phyloP scores from a whole-genome alignment of 2,329 filamentous ascomycete species.

The Diaporthe eres region DNA sequence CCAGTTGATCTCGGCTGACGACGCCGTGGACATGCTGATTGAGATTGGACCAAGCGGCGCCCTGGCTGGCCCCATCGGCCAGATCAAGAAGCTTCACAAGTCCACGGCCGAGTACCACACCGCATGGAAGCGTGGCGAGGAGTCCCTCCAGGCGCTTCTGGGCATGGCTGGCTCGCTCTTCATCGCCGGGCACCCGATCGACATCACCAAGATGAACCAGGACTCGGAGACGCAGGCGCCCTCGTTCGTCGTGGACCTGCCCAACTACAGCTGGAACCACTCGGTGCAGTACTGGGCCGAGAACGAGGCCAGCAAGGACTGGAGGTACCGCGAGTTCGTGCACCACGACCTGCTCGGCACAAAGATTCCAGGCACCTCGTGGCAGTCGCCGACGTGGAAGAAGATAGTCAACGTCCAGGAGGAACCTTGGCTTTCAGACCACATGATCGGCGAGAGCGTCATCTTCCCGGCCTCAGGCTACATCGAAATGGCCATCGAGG shows the following conservation, averaged over 20 bases:
- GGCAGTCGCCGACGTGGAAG: conserved; percentile 40
- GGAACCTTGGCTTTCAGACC: conserved; percentile 54
- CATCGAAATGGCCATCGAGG: conserved; percentile 43
- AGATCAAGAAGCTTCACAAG: conserved; percentile 47
- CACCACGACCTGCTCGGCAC: conserved; percentile 46
- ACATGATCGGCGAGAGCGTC: conserved; percentile 51
- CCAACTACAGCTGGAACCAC: conserved; percentile 40
- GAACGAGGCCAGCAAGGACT: conserved; percentile 48
- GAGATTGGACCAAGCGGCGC: conserved; percentile 57
- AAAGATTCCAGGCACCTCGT: conserved; percentile 33
- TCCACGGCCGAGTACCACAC: conserved; percentile 20
- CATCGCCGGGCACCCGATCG: not conserved
- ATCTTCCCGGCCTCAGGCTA: conserved; percentile 42
- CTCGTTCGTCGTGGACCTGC: conserved; percentile 47
- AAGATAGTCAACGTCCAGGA: conserved; percentile 39
- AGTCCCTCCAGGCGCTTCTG: conserved; percentile 23
- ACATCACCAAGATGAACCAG: not conserved
- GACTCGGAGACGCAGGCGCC: too few species aligned
- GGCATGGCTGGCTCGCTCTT: conserved; percentile 21
- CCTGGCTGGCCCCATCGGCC: conserved; percentile 55
- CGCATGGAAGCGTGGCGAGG: conserved; percentile 24
- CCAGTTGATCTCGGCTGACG: not conserved
- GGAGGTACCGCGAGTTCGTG: conserved; percentile 46
- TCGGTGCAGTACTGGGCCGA: conserved; percentile 47
- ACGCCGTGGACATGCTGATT: conserved; percentile 43